Evolutionary conservation across 371 early-diverging fungal genomes (phyloP), one percentile per base, ranked within the genome.

Genomic region (Rhizopus arrhizus): DNA sequence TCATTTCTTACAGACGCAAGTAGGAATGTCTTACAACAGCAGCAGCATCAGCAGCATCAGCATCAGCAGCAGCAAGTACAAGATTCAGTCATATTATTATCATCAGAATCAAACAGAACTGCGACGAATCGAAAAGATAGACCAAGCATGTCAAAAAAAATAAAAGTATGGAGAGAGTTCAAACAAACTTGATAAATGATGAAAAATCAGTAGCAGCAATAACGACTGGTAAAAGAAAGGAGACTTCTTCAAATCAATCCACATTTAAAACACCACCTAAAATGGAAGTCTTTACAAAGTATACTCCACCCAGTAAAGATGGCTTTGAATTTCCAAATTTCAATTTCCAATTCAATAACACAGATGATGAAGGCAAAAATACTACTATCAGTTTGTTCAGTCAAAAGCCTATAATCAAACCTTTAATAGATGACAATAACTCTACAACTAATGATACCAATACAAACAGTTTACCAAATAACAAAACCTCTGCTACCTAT

Each of bases 101-200:
- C 42, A 41, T 28, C 42, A 36, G 5, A 32, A 36, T 22, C 28
- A 15, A 45, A 38, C 54, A 40, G 42, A 4, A 31, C 12, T 32
- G 31, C 15, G 9, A 45, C 13, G 1, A 45, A 22, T 45, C 11
- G 22, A 48, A 48, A 28, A 29, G 29, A 48, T 15, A 16, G 29
- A 35, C 48, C 48, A 9, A 59, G 62, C n/a, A 61, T 58, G n/a
- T 53, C 53, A n/a, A 71, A 67, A 22, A 71, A 71, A 45, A 42
- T 71, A 41, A 71, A 52, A 62, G 62, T 12, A 59, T 67, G 9
- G 54, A 45, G 11, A 22, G 36, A 5, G 54, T 32, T 16, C 46
- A 28, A 2, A 43, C 15, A 3, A 12, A n/a, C 22, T 35, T 41
- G 56, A 32, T 41, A 53, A 53, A 29, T 38, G 31, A 38, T 9